A percentile compares a stretch with the other conserved stretches of the same genome.
These are phyloP conservation scores for Xylaria castorea DNA, from an alignment of 495 filamentous ascomycete species.

Conservation along the genomic window DNA sequence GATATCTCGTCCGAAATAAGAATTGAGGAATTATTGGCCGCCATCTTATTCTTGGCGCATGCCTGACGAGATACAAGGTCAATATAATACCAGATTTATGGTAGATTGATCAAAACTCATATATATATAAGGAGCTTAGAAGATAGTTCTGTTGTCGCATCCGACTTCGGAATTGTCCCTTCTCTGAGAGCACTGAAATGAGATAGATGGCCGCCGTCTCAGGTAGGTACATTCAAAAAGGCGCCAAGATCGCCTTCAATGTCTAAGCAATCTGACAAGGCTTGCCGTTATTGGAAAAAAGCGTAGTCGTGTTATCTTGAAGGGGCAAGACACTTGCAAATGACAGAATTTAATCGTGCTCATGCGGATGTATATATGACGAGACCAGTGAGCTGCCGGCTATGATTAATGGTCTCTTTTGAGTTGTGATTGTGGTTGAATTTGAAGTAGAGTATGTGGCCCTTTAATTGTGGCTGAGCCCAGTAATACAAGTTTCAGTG, in stretches of 20 bases:
- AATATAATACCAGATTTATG: background rate
- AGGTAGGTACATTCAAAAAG: background rate
- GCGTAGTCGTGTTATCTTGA: background rate
- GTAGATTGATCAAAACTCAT: background rate
- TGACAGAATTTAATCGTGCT: background rate
- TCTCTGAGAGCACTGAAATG: background rate
- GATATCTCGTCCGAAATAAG: conserved; percentile 35
- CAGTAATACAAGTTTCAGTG: background rate
- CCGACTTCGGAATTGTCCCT: background rate
- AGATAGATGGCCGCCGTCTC: background rate
- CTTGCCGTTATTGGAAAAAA: background rate
- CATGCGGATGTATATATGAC: background rate
- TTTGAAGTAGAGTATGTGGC: conserved; percentile 12
- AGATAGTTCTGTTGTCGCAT: background rate
- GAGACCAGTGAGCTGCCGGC: background rate
- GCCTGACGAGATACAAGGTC: background rate
- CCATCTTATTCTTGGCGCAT: conserved; percentile 30
- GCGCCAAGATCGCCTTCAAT: background rate
- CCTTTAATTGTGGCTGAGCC: conserved; percentile 5
- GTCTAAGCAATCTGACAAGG: background rate
- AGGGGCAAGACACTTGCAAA: background rate
- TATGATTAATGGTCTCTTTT: background rate
- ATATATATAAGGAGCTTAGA: background rate
- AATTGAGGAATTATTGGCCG: conserved; percentile 31
- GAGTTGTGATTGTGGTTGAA: background rate